phyloP scores from a whole-genome alignment of 1,284 basidiomycete genomes.

The Quambalaria eucalypti region DNA sequence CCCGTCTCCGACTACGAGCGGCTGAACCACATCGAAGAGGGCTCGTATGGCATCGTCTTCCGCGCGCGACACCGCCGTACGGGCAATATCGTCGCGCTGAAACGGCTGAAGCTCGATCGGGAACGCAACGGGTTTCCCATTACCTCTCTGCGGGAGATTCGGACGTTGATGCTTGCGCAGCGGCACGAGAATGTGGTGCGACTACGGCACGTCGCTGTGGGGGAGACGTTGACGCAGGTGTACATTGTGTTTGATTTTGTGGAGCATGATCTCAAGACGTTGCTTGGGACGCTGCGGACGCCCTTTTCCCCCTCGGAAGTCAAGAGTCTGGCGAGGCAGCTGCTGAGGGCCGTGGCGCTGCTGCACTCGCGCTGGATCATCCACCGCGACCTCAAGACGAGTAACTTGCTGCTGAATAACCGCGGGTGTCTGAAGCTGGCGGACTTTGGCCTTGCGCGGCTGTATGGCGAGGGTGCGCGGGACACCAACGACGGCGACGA shows the following conservation, averaged over 20 bases:
- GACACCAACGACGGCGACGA: neutral
- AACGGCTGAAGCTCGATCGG: slow-evolving; percentile 95
- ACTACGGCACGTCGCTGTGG: slow-evolving; percentile 92
- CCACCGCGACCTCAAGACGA: slow-evolving; percentile 94
- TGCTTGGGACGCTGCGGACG: slow-evolving; percentile 75
- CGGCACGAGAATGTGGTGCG: slow-evolving; percentile 85
- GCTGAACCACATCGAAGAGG: slow-evolving; percentile 97
- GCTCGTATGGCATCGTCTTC: slow-evolving; percentile 95
- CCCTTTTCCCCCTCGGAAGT: slow-evolving; percentile 95
- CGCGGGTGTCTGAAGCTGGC: slow-evolving; percentile 95
- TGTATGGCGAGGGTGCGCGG: slow-evolving; percentile 80
- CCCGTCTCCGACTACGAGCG: slow-evolving; percentile 37
- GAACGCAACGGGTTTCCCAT: slow-evolving; percentile 98
- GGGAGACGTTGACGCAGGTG: slow-evolving; percentile 98
- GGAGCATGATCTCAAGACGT: slow-evolving; percentile 94
- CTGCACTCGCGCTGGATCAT: slow-evolving; percentile 96
- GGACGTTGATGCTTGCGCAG: slow-evolving; percentile 66
- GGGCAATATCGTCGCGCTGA: slow-evolving; percentile 80
- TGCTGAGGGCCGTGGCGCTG: slow-evolving; percentile 81
- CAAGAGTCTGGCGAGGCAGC: slow-evolving; percentile 88
- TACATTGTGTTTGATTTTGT: slow-evolving; percentile 99
- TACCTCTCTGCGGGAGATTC: slow-evolving; percentile 86
- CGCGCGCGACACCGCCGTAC: slow-evolving; percentile 81
- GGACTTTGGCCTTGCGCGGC: slow-evolving; percentile 90
- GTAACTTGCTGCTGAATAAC: slow-evolving; percentile 97